Base-by-base conservation (phyloP, 139 green algal species). In the Chlorella sp. region DNA sequence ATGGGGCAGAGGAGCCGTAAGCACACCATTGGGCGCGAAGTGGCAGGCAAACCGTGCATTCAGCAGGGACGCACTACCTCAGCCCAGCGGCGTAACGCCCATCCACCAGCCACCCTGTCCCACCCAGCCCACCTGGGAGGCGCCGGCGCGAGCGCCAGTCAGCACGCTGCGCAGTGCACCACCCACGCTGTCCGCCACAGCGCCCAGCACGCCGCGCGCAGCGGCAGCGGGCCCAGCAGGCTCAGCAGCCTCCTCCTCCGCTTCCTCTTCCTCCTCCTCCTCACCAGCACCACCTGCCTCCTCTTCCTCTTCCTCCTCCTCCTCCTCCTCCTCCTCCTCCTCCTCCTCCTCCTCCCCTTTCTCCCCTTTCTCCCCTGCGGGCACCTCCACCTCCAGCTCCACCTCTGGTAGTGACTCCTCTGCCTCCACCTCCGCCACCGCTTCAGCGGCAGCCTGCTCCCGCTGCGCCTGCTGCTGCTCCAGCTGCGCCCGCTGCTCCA, bases 121-220 rank as follows among this genome's bases (percentile, higher is more conserved):
- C n/a, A n/a, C 22, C 46, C 13, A 16, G 0, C 74, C 20, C 48
- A 65, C 67, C 70, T 82, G 40, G 20, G 44, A 8, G 0, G 44
- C 22, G 43, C 68, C 58, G 43, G 14, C 68, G 13, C 46, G 46
- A 54, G 51, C 24, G 51, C 51, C 51, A 24, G 51, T 60, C 80
- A 85, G 68, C 80, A 69, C 80, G 80, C 69, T 85, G 43, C 83
- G 73, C 44, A 87, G 48, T 36, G 54, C 54, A 17, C 32, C 44
- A 28, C 44, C 46, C 32, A 84, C 79, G 0, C 19, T 60, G 3
- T 30, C 44, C 24, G 51, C 77, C 26, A 32, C 77, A 67, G 36
- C 44, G 16, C 44, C 44, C 73, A 60, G 46, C 43, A 60, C 32
- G 46, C 73, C 73, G 30, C 44, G 46, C 73, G 30, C 16, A 26